Evolutionary conservation across 345 rosid species (phyloP), one percentile per base, ranked within the genome.

Genomic region (Eucalyptus curtisii): DNA sequence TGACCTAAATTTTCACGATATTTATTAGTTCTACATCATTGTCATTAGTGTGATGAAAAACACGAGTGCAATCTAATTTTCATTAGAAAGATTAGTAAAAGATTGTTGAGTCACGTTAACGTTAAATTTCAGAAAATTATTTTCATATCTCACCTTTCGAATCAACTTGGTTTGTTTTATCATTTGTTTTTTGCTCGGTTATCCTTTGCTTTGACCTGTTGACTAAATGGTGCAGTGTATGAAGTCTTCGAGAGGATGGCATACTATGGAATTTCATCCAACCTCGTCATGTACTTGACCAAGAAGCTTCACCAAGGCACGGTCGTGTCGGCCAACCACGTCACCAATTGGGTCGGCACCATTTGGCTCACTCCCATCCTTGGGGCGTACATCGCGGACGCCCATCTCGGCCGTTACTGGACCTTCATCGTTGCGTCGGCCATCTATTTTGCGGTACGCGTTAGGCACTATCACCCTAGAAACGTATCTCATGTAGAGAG

Each of bases 301-400:
- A 93, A 89, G 52, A 95, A 92, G 92, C 95, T 98, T 86, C 97
- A 93, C 44, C 94, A 98, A 91, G 98, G 98, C 17, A 97, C 98
- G 0, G 99, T 98, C 61, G 89, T 89, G 89, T 98, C 99, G 7
- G 90, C 98, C 55, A 97, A 98, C 47, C 96, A 96, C 61, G 99
- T 98, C 49, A 96, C 99, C 89, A 97, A 98, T 82, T 98, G 98
- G 99, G 97, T 95, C 4, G 99, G 99, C 52, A 96, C 99, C 61
- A 91, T 91, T 64, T 97, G 96, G 97, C 89, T 97, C 89, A 95
- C 99, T 53, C 99, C 99, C 0, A 88, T 97, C 88, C 87, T 97
- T 49, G 98, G 99, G 17, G 99, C 98, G 15, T 98, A 98, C 37
- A 91, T 98, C 2, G 99, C 98, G 0, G 99, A 98, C 47, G 97